phyloP scores from a whole-genome alignment of 208 protist genomes.

The Trypanosoma theileri region DNA sequence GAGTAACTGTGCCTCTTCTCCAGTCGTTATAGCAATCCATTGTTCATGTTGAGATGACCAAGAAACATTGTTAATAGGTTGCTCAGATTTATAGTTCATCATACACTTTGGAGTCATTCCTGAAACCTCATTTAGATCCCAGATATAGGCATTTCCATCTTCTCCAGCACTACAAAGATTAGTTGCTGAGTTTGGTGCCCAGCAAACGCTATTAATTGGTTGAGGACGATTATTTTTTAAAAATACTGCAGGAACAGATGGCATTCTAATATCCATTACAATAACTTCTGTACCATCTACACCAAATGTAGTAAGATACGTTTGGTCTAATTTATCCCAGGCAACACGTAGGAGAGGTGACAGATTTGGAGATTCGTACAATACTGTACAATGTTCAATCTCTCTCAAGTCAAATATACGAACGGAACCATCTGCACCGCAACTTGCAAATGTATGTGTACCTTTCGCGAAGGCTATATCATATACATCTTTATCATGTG shows the following conservation, averaged over 20 bases:
- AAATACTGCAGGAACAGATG: conserved; percentile 81
- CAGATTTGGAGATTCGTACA: conserved; percentile 95
- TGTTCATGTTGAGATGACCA: conserved; percentile 72
- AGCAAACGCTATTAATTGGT: conserved; percentile 96
- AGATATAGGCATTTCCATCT: conserved; percentile 96
- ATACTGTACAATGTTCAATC: conserved; percentile 98
- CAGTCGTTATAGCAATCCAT: conserved; percentile 86
- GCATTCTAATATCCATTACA: conserved; percentile 96
- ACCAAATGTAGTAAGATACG: conserved; percentile 96
- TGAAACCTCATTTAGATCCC: conserved; percentile 89
- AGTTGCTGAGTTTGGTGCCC: conserved; percentile 93
- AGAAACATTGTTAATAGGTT: conserved; percentile 84
- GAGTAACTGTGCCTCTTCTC: conserved; percentile 65
- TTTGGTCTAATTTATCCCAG: conserved; percentile 97
- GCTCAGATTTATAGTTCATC: conserved; percentile 57
- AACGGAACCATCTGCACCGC: conserved; percentile 98
- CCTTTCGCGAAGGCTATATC: conserved; percentile 97
- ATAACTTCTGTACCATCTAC: conserved; percentile 94
- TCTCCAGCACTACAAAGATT: conserved; percentile 96
- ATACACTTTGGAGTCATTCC: conserved; percentile 46
- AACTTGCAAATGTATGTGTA: conserved; percentile 95
- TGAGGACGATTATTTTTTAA: conserved; percentile 81
- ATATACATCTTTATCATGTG: conserved; percentile 99
- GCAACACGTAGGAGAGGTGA: conserved; percentile 94
- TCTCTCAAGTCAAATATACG: conserved; percentile 97